Base-by-base conservation (phyloP, 2,329 filamentous ascomycete species). In the Rachicladosporium sp. region DNA sequence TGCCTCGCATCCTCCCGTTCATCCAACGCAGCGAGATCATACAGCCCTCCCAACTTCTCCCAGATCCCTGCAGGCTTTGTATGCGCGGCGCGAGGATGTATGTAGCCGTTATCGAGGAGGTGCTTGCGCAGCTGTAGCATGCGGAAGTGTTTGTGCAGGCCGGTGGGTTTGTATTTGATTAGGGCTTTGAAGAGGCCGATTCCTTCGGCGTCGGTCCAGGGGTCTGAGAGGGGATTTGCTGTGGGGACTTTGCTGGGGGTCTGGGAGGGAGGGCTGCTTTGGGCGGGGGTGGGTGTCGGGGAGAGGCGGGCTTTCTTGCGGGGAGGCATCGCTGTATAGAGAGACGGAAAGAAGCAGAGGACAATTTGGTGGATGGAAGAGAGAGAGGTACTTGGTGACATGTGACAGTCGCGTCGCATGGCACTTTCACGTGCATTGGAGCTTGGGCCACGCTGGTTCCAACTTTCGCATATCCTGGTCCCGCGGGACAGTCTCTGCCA, bases 161-260 rank as follows among this genome's bases (percentile, higher is more conserved):
- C 89, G 31, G 89, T 89, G n/a, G 91, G 91, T 59, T 98, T 98
- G 82, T 84, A 94, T 56, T 80, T 75, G 48, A 96, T 88, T 49
- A 96, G 81, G 38, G 80, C 86, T 59, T 95, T 95, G 65, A 94
- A 86, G 1, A 98, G 71, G 31, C 86, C 88, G 1, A 85, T 87
- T 49, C 93, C 82, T 61, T 98, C 91, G 55, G 95, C 89, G 54
- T 94, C 88, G 3, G 87, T 95, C 91, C 91, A 98, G 19, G 80
- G 75, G 48, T 89, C 84, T 41, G 76, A 74, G 36, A 74, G 60
- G 3, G 69, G 55, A 45, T 77, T 65, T 29, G 15, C 3, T 6
- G 49, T 46, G 12, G 47, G 45, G 37, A 33, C 34, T 74, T 75
- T 46, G 74, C 58, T 40, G 8, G 53, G 53, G 3, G 58, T 50